Evolutionary conservation across 1,284 basidiomycete species (phyloP).

Genomic region (Moesziomyces parantarcticus): DNA sequence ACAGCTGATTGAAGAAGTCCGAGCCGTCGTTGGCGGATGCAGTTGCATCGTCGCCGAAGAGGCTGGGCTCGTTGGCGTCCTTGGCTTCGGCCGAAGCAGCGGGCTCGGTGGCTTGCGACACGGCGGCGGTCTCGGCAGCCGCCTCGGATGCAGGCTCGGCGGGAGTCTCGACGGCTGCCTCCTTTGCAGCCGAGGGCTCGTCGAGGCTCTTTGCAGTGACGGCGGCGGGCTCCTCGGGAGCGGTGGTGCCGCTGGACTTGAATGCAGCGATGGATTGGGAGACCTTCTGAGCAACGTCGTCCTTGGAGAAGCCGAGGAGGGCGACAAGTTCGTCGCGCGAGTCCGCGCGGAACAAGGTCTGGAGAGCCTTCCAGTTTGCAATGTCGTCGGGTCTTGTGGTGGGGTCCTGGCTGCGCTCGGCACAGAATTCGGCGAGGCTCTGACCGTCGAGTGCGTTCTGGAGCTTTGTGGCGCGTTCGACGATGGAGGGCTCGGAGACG

Average conservation of each 20-base stretch:
- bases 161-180: constrained; percentile 69
- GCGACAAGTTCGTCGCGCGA: constrained; percentile 90
- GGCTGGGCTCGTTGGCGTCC: constrained; percentile 72
- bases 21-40: constrained; percentile 74
- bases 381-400: constrained; percentile 69
- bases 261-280: constrained; percentile 83
- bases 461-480: constrained; percentile 81
- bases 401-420: constrained; percentile 56
- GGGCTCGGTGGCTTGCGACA: constrained; percentile 1
- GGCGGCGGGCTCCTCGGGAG: constrained; percentile 64
- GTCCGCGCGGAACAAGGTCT: constrained; percentile 88
- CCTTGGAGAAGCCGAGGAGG: constrained; percentile 91
- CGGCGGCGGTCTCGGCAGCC: constrained; percentile 10
- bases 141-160: constrained; percentile 73
- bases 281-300: constrained; percentile 82
- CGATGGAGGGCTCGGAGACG: constrained; percentile 80
- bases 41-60: constrained; percentile 84
- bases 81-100: constrained; percentile 14
- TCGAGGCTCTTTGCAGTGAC: constrained; percentile 56
- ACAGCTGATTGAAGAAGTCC: constrained; percentile 89
- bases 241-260: constrained; percentile 38
- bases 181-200: constrained; percentile 69
- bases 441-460: constrained; percentile 76
- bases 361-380: constrained; percentile 82
- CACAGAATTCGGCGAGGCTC: constrained; percentile 61